phyloP scores from a whole-genome alignment of 225 moss, liverwort and hornwort species.

The Takakia lepidozioides region DNA sequence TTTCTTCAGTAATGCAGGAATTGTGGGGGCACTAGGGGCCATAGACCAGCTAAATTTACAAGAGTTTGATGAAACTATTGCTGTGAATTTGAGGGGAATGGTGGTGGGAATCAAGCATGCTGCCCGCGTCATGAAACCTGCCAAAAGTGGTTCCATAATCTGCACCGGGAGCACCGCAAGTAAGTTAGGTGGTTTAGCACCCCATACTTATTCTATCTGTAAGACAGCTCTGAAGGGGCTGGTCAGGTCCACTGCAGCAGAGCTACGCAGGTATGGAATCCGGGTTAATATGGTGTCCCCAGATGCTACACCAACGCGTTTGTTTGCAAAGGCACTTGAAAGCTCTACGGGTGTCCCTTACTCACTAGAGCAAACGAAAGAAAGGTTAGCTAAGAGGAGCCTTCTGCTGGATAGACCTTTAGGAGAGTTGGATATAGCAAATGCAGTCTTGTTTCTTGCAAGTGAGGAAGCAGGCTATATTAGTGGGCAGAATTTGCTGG shows the following conservation, averaged over 20 bases:
- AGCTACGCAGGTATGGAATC: conserved; percentile 51
- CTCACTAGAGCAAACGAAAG: conserved; percentile 14
- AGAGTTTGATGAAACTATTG: conserved; percentile 40
- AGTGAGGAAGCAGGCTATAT: conserved; percentile 58
- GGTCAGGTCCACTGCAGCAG: conserved; percentile 44
- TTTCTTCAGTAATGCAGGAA: conserved; percentile 70
- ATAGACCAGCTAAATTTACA: conserved; percentile 29
- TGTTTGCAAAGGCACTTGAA: conserved; percentile 29
- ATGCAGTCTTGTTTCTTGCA: conserved; percentile 49
- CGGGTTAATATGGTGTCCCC: conserved; percentile 64
- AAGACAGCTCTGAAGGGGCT: conserved; percentile 42
- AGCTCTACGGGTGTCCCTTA: too few relatives aligned
- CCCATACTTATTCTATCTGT: conserved; percentile 39
- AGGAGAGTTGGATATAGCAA: conserved; percentile 30
- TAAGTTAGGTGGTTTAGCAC: conserved; percentile 36
- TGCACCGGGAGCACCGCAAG: conserved; percentile 52
- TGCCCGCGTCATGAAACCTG: conserved; percentile 51
- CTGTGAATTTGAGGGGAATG: conserved; percentile 45
- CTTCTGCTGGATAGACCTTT: conserved; percentile 21
- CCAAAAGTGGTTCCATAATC: conserved; percentile 39
- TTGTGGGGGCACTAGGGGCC: conserved; percentile 44
- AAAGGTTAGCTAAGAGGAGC: conserved; percentile 6
- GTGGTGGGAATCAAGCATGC: conserved; percentile 74
- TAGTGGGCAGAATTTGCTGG: conserved; percentile 53
- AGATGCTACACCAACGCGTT: conserved; percentile 39